Evolutionary conservation across 345 rosid genomes (phyloP).

Genomic region (Firmiana major): DNA sequence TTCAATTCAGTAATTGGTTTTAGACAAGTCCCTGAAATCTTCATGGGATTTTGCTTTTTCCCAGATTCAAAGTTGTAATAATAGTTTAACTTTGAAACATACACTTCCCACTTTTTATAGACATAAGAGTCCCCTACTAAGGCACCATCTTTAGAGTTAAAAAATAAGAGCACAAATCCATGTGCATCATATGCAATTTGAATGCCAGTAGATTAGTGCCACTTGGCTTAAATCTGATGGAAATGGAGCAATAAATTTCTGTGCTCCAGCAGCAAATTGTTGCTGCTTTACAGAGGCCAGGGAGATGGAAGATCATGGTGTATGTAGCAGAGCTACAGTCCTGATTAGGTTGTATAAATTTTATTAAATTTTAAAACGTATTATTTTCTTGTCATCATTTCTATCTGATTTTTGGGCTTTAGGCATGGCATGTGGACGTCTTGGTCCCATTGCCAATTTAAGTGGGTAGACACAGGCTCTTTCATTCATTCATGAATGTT

Average conservation of each 20-base stretch:
- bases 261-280: neutral
- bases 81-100: conserved; percentile 11
- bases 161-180: conserved; percentile 27
- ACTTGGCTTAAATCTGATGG: neutral
- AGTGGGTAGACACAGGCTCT: conserved; percentile 9
- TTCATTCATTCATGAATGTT: conserved; percentile 15
- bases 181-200: conserved; percentile 26
- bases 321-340: neutral
- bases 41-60: conserved; percentile 25
- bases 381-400: too few relatives aligned
- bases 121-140: conserved; percentile 21
- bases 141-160: conserved; percentile 3
- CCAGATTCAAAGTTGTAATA: conserved; percentile 22
- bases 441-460: neutral
- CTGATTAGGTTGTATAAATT: neutral
- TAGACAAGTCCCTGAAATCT: conserved; percentile 15
- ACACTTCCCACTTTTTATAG: conserved; percentile 8
- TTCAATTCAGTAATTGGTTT: neutral
- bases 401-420: too few relatives aligned
- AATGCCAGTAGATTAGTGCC: neutral
- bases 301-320: neutral
- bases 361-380: too few relatives aligned
- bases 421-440: neutral
- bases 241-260: neutral
- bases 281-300: neutral